Conservation (phyloP, 352 stramenopile species). For the Phytophthora lateralis region DNA sequence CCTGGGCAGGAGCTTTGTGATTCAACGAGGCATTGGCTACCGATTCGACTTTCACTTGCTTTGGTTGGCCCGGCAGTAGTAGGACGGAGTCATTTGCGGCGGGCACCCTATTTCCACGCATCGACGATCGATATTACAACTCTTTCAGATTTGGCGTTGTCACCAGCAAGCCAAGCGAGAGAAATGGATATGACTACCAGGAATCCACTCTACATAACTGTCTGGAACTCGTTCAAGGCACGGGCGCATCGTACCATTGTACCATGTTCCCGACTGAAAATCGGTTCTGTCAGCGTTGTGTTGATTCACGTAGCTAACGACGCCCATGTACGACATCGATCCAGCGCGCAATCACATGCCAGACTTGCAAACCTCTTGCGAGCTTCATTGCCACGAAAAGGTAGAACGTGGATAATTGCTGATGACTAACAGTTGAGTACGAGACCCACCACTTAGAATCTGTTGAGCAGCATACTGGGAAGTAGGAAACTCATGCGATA, state of each 20-base stretch:
- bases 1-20: no score
- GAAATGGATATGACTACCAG: constrained; percentile 26
- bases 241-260: constrained; percentile 23
- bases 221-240: constrained; percentile 29
- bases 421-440: constrained; percentile 28
- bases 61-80: no score
- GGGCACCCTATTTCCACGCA: no score
- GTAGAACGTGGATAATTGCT: constrained; percentile 1
- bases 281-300: no score
- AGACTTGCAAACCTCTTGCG: constrained; percentile 17
- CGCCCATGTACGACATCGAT: constrained; percentile 19
- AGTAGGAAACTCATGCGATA: constrained; percentile 29
- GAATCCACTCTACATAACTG: no score
- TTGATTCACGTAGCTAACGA: constrained; percentile 12
- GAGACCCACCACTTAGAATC: constrained; percentile 24
- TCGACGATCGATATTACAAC: constrained; percentile 7
- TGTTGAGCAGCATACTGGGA: constrained; percentile 15
- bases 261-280: no score
- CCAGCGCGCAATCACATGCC: constrained; percentile 7
- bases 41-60: no score
- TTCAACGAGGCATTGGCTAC: no score
- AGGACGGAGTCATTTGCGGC: no score
- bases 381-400: constrained; percentile 3
- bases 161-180: constrained; percentile 19
- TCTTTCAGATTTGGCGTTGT: constrained; percentile 27